phyloP scores from a whole-genome alignment of 2,329 filamentous ascomycete species.

The Colletotrichum phormii region DNA sequence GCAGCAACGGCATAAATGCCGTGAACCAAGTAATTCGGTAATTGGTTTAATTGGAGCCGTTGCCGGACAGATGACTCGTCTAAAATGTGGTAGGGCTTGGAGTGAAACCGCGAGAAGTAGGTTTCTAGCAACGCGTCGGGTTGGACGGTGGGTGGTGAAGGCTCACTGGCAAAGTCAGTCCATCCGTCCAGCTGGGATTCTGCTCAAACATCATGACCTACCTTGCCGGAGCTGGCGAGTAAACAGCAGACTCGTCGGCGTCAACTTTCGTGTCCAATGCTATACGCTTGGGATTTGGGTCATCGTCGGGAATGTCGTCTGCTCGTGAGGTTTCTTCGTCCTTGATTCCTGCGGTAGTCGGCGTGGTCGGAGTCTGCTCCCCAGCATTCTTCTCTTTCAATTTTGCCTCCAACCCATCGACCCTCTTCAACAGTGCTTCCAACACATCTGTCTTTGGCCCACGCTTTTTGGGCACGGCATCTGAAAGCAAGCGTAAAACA shows the following conservation, averaged over 20 bases:
- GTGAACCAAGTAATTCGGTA: slow-evolving; percentile 66
- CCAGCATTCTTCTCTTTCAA: slow-evolving; percentile 74
- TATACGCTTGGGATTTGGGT: slow-evolving; percentile 55
- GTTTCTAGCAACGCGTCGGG: slow-evolving; percentile 77
- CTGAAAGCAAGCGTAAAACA: slow-evolving; percentile 54
- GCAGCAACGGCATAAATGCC: slow-evolving; percentile 72
- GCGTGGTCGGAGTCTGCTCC: slow-evolving; percentile 42
- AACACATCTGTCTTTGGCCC: slow-evolving; percentile 91
- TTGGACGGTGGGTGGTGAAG: slow-evolving; percentile 58
- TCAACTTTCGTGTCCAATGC: slow-evolving; percentile 51
- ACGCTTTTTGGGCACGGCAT: slow-evolving; percentile 89
- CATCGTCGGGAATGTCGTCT: slow-evolving; percentile 46
- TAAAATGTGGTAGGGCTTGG: slow-evolving; percentile 84
- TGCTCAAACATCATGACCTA: slow-evolving; percentile 38
- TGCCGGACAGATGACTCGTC: slow-evolving; percentile 82
- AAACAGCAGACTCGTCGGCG: slow-evolving; percentile 52
- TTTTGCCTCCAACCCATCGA: slow-evolving; percentile 85
- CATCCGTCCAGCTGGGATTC: neutral
- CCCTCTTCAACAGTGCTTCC: slow-evolving; percentile 84
- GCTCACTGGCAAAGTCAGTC: slow-evolving; percentile 51
- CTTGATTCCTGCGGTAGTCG: slow-evolving; percentile 37
- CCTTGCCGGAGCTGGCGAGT: slow-evolving; percentile 55
- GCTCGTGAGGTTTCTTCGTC: slow-evolving; percentile 42
- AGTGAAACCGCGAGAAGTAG: slow-evolving; percentile 84
- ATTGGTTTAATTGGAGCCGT: slow-evolving; percentile 74